Base-by-base conservation (phyloP, 805 yeast species). In the Schizosaccharomyces japonicus region DNA sequence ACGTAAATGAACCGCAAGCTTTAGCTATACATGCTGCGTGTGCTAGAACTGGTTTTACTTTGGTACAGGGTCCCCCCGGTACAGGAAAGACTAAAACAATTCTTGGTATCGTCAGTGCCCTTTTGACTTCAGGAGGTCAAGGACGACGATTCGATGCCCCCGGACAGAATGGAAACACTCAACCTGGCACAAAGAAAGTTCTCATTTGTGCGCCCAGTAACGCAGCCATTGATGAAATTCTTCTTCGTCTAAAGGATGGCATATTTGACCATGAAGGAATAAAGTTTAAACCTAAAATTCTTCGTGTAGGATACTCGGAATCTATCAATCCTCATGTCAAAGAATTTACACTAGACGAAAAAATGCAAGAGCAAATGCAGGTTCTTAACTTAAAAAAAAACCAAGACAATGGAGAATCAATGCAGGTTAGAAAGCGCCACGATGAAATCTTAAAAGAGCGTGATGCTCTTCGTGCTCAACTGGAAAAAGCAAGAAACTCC, bases 41-140 rank as follows among this genome's bases (percentile, higher is more conserved):
- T 28, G 60, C 66, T 23, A 36, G n/a, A 3, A 66, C 71, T 5
- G 99, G 98, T 0, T 83, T 90, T 57, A 77, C 92, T 0, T 66
- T 90, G 48, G 84, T 90, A 59, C 98, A 90, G 63, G 99, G 66
- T 49, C 99, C 99, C 0, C 99, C 99, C 0, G 99, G 99, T 60
- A 87, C 51, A 0, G 99, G 99, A 66, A 90, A 90, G 60, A 92
- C 99, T 0, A 92, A 87, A 59, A 90, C 99, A 0, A 90, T 92
- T 63, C 60, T 90, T 42, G 95, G 95, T 23, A 77, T 87, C 46
- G 23, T 36, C 8, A 27, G 42, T 19, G 42, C 42, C 2, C 13
- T 36, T 8, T 72, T 87, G 29, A 95, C 95, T 0, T 74, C 83
- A 48, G 56, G 61, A 2, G 55, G 53, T 39, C 33, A 50, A 5